Percentiles rank a stretch among this genome's conserved stretches.
These are phyloP conservation scores for Cladosporium sp. DNA, from an alignment of 2,329 filamentous ascomycete species.

Conservation along the genomic window DNA sequence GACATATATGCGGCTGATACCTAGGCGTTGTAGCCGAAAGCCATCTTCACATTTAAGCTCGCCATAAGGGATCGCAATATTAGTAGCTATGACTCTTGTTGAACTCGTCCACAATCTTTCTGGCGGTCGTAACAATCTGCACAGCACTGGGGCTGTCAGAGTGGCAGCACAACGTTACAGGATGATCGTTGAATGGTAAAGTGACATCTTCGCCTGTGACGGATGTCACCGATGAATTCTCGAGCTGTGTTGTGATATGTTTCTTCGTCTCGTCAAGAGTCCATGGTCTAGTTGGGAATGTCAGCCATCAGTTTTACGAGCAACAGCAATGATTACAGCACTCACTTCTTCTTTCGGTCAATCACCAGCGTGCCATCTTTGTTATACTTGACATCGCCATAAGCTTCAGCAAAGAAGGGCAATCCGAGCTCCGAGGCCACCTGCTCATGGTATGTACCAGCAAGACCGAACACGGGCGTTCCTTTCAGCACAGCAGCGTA, in stretches of 20 bases:
- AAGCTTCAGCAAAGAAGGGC: constrained; percentile 50
- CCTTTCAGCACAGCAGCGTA: constrained; percentile 51
- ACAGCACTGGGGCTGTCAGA: constrained; percentile 43
- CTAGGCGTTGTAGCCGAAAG: no score
- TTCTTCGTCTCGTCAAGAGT: constrained; percentile 38
- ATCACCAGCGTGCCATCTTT: constrained; percentile 50
- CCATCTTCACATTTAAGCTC: no score
- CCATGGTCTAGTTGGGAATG: constrained; percentile 32
- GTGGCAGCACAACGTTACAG: constrained; percentile 43
- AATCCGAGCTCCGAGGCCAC: constrained; percentile 51
- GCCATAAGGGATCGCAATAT: background rate
- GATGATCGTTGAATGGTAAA: constrained; percentile 38
- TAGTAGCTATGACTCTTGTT: constrained; percentile 29
- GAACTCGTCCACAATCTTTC: constrained; percentile 40
- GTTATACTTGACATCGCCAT: constrained; percentile 53
- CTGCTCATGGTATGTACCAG: constrained; percentile 52
- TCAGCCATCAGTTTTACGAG: background rate
- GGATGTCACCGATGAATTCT: constrained; percentile 37
- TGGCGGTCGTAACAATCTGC: constrained; percentile 41
- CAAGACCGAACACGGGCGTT: constrained; percentile 51
- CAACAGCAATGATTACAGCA: background rate
- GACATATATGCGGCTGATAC: background rate
- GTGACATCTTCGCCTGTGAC: constrained; percentile 40
- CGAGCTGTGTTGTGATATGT: constrained; percentile 39
- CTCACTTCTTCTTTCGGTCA: constrained; percentile 55